phyloP scores from a whole-genome alignment of 2,329 filamentous ascomycete genomes.

The Cryphonectria parasitica region DNA sequence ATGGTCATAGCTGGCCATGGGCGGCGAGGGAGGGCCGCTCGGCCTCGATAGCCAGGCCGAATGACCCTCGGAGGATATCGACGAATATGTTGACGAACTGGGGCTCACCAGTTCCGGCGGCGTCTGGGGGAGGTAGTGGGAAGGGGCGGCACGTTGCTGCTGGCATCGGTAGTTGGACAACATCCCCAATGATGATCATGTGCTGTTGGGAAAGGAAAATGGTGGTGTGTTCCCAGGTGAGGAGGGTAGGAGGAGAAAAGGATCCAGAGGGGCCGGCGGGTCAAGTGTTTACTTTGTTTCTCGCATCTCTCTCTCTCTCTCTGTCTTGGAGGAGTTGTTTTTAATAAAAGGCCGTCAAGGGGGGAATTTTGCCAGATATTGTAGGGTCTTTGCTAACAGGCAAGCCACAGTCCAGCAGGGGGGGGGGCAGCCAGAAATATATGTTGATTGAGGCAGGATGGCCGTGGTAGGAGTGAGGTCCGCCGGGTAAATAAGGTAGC shows the following conservation, averaged over 20 bases:
- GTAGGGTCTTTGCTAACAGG: background rate
- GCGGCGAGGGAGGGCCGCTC: conserved; percentile 50
- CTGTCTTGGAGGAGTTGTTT: conserved; percentile 1
- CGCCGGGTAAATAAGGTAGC: conserved; percentile 27
- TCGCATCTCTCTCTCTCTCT: background rate
- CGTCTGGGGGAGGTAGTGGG: conserved; percentile 53
- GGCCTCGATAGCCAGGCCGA: conserved; percentile 48
- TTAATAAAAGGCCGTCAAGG: background rate
- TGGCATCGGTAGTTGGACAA: conserved; percentile 54
- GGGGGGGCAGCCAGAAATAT: conserved; percentile 12
- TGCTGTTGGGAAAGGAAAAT: background rate
- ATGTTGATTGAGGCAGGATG: conserved; percentile 6
- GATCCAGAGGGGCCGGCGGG: conserved; percentile 7
- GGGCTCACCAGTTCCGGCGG: conserved; percentile 59
- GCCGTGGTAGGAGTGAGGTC: conserved; percentile 18
- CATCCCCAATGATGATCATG: conserved; percentile 57
- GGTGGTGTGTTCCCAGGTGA: background rate
- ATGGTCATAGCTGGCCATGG: conserved; percentile 63
- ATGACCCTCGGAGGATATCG: conserved; percentile 46
- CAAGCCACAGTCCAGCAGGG: conserved; percentile 16
- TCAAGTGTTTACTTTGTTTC: conserved; percentile 4
- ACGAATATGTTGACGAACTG: conserved; percentile 52
- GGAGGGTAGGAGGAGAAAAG: conserved; percentile 16
- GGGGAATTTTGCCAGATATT: conserved; percentile 1
- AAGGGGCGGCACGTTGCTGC: conserved; percentile 42